Evolutionary conservation across 441 rosid species (phyloP), one percentile per base, ranked within the genome.

Genomic region (Corymbia citriodora): DNA sequence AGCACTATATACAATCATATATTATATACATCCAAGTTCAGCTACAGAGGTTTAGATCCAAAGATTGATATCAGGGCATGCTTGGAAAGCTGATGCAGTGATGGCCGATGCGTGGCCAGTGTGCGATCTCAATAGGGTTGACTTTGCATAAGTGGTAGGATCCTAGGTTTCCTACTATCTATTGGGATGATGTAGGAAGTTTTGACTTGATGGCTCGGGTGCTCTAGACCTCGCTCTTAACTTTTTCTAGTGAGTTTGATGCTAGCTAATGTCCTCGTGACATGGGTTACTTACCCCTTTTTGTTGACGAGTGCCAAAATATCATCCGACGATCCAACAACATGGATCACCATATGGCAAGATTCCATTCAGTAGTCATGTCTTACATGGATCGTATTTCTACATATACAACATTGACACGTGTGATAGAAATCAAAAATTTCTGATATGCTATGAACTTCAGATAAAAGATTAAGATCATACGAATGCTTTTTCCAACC

Each of bases 161-260:
- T 23, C 10, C 10, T 3, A 0, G 1, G 1, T 12, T 8, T 79
- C 25, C 10, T 25, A 59, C 17, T 1, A 3, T 40, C 10, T 74
- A 40, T 79, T 79, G 17, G 3, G 85, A 40, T 11, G 29, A 40
- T 0, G 0, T 74, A 40, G 6, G 40, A 25, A 40, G 29, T 45
- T 79, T 23, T 45, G 53, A 7, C 31, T 79, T 23, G 53, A 12
- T 7, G 10, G 11, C 2, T 45, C 6, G 0, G 4, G 18, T 45
- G 5, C 10, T 3, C 10, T 8, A 25, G 12, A 23, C 2, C 1
- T 4, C 14, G 21, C n/a, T 45, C 15, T 79, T 21, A 8, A 19
- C 6, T 1, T 40, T 74, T 79, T 3, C 1, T 21, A 21, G n/a
- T 45, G 52, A 3, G 4, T 13, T 79, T 7, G n/a, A 74, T 40